phyloP scores from a whole-genome alignment of 2,329 filamentous ascomycete species.

The Plectosphaerella plurivora region DNA sequence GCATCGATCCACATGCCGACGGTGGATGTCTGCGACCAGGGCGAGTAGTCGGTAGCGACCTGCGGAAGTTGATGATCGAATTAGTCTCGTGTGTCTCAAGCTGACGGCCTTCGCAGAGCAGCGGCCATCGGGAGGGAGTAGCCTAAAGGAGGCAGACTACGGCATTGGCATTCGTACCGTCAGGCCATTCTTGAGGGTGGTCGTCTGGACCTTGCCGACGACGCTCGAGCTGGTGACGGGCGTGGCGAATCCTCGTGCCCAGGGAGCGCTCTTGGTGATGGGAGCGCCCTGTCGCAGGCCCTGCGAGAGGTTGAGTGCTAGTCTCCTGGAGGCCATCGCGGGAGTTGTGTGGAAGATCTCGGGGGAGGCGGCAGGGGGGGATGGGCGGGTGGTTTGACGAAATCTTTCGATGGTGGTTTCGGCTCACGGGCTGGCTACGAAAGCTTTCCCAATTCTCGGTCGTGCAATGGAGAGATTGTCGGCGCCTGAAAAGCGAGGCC shows the following conservation, averaged over 20 bases:
- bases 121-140: too few relatives aligned
- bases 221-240: constrained; percentile 56
- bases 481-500: constrained; percentile 37
- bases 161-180: constrained; percentile 57
- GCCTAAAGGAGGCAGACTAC: constrained; percentile 5
- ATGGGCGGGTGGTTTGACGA: constrained; percentile 47
- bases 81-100: constrained; percentile 3
- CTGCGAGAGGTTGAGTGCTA: constrained; percentile 91
- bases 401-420: constrained; percentile 35
- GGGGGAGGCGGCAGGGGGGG: constrained; percentile 44
- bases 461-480: constrained; percentile 23
- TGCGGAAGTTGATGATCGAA: constrained; percentile 33
- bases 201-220: constrained; percentile 86
- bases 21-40: constrained; percentile 96
- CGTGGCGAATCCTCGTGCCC: constrained; percentile 86
- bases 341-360: constrained; percentile 43
- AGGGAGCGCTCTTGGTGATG: constrained; percentile 70
- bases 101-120: neutral
- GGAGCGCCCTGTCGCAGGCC: constrained; percentile 84
- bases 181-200: constrained; percentile 94
- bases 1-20: constrained; percentile 99
- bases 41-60: constrained; percentile 97
- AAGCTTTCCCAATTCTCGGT: constrained; percentile 29
- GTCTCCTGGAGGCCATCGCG: constrained; percentile 91
- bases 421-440: constrained; percentile 27